A percentile compares a stretch with the other conserved stretches of the same genome.
These are phyloP conservation scores for Coccomyxa sp. DNA, from an alignment of 139 green algal species.

Conservation along the genomic window DNA sequence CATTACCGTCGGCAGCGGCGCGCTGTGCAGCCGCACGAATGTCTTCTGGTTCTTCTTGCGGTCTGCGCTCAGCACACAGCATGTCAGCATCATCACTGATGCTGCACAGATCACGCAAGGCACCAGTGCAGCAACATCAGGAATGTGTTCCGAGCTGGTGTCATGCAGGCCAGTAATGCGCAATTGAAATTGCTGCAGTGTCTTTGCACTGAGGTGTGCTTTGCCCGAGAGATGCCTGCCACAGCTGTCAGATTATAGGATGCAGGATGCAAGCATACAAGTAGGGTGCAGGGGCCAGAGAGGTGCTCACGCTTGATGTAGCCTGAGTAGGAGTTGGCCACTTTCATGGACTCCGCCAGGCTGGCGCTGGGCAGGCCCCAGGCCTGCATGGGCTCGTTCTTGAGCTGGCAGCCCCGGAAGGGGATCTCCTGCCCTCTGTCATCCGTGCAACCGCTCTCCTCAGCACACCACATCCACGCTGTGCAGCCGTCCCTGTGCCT, in stretches of 20 bases:
- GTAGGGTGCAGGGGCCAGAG: neutral
- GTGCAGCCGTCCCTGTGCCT: neutral
- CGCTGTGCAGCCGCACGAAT: conserved; percentile 2
- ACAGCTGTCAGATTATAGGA: too few relatives aligned
- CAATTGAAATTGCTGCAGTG: too few relatives aligned
- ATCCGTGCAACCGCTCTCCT: neutral
- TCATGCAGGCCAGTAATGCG: too few relatives aligned
- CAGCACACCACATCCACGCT: conserved; percentile 8
- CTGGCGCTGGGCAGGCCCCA: neutral
- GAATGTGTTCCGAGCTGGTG: too few relatives aligned
- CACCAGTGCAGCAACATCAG: too few relatives aligned
- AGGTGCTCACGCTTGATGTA: neutral
- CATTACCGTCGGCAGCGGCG: neutral
- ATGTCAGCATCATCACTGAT: neutral
- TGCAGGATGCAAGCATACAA: too few relatives aligned
- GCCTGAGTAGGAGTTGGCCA: neutral
- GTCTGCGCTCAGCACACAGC: neutral
- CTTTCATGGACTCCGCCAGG: neutral
- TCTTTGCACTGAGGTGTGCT: too few relatives aligned
- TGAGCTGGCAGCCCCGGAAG: neutral
- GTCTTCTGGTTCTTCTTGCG: neutral
- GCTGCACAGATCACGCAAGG: too few relatives aligned
- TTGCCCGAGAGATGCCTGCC: too few relatives aligned
- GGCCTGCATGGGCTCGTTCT: neutral
- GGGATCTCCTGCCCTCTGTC: neutral